Percentiles rank a stretch among this genome's conserved stretches.
Evolutionary conservation across 805 yeast genomes (phyloP).

Genomic region (Naumovozyma baii): DNA sequence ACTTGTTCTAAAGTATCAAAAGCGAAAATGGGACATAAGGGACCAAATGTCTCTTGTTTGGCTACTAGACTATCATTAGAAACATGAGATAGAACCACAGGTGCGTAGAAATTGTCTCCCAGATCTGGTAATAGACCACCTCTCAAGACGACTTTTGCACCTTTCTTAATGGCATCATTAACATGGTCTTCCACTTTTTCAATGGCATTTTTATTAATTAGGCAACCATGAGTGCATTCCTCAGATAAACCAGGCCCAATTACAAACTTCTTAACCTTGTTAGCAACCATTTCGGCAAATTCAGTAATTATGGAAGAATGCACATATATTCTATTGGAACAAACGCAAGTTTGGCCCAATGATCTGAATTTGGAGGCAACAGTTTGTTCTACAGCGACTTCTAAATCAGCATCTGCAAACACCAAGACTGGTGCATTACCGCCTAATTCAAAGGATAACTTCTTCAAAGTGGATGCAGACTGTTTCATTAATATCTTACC

Average conservation of each 20-base stretch:
- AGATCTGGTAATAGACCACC: constrained; percentile 45
- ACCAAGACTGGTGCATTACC: constrained; percentile 60
- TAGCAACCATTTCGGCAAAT: constrained; percentile 37
- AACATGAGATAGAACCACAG: constrained; percentile 45
- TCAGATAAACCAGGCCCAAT: constrained; percentile 49
- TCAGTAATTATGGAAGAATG: constrained; percentile 42
- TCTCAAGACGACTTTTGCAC: constrained; percentile 40
- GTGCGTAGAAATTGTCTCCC: constrained; percentile 46
- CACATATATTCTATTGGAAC: constrained; percentile 51
- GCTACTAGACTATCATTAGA: constrained; percentile 42
- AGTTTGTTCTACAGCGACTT: constrained; percentile 43
- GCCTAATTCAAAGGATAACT: constrained; percentile 54
- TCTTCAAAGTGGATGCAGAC: constrained; percentile 47
- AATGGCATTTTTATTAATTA: constrained; percentile 44
- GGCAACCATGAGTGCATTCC: constrained; percentile 46
- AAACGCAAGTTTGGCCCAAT: constrained; percentile 58
- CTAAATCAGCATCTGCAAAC: constrained; percentile 51
- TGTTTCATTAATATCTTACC: constrained; percentile 53
- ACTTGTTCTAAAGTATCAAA: constrained; percentile 48
- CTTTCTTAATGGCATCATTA: constrained; percentile 44
- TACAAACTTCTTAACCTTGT: constrained; percentile 37
- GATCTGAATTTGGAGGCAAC: constrained; percentile 50
- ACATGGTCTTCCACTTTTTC: constrained; percentile 46
- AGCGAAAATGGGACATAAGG: constrained; percentile 47
- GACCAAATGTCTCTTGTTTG: constrained; percentile 57